Evolutionary conservation across 495 filamentous ascomycete genomes (phyloP).

Genomic region (Aspergillus ostianus): DNA sequence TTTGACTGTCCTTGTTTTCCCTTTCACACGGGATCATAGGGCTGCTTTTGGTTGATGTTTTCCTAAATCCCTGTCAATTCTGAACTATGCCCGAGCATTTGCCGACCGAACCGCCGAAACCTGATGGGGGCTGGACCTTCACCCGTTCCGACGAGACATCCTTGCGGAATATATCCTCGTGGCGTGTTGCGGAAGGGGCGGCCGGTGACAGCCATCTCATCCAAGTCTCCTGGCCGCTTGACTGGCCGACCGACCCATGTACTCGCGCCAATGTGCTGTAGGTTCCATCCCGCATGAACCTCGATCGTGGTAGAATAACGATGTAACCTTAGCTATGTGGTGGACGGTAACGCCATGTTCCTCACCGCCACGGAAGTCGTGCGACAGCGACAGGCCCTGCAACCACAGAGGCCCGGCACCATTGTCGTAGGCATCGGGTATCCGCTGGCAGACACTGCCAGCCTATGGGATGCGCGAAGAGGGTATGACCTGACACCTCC

Average conservation of each 20-base stretch:
- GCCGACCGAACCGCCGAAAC: neutral
- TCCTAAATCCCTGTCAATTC: neutral
- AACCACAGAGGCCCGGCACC: conserved; percentile 8
- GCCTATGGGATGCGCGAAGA: conserved; percentile 21
- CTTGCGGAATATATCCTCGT: conserved; percentile 17
- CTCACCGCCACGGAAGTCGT: conserved; percentile 22
- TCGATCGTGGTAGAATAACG: neutral
- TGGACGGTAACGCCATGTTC: conserved; percentile 27
- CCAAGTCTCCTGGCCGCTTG: conserved; percentile 24
- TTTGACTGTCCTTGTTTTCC: neutral
- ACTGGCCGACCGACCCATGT: conserved; percentile 10
- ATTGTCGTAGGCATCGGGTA: conserved; percentile 25
- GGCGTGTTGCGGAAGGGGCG: conserved; percentile 11
- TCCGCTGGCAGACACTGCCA: conserved; percentile 10
- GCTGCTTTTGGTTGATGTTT: neutral
- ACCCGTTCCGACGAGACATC: conserved; percentile 1
- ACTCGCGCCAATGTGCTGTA: conserved; percentile 21
- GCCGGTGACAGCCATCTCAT: conserved; percentile 16
- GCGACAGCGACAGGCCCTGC: conserved; percentile 13
- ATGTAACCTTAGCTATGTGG: conserved; percentile 16
- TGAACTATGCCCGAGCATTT: neutral
- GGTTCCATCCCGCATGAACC: neutral
- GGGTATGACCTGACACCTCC: conserved; percentile 23
- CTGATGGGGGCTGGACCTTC: conserved; percentile 7
- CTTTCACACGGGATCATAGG: neutral